Percentiles rank a stretch among this genome's conserved stretches.
Evolutionary conservation across 441 rosid species (phyloP).

Genomic region (Monsonia emarginata): DNA sequence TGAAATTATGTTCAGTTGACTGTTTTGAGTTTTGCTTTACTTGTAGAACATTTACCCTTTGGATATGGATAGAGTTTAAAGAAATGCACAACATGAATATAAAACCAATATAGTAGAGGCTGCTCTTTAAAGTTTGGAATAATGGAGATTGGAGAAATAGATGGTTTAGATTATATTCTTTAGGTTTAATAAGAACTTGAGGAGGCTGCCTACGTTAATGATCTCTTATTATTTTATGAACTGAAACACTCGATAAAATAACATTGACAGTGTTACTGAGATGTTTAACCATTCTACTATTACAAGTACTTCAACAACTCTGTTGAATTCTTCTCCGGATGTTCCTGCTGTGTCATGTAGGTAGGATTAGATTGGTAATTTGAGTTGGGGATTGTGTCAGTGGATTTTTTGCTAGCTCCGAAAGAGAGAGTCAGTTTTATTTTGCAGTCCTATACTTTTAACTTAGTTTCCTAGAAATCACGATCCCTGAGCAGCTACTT

Average conservation of each 20-base stretch:
- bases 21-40: background rate
- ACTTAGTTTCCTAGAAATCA: too few relatives aligned
- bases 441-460: too few relatives aligned
- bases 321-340: background rate
- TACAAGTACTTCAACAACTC: background rate
- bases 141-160: too few relatives aligned
- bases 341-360: background rate
- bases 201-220: too few relatives aligned
- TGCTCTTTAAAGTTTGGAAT: too few relatives aligned
- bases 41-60: background rate
- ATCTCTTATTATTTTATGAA: too few relatives aligned
- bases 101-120: too few relatives aligned
- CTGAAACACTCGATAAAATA: background rate
- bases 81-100: background rate
- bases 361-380: background rate
- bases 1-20: background rate
- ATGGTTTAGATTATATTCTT: too few relatives aligned
- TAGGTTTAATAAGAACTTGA: too few relatives aligned
- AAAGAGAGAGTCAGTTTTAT: too few relatives aligned
- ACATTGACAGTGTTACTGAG: background rate
- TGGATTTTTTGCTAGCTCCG: too few relatives aligned
- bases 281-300: background rate
- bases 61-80: background rate
- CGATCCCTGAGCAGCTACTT: too few relatives aligned
- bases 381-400: background rate